A percentile compares a stretch with the other conserved stretches of the same genome.
phyloP scores from a whole-genome alignment of 2,329 filamentous ascomycete genomes.

The Ophiostoma quercus region DNA sequence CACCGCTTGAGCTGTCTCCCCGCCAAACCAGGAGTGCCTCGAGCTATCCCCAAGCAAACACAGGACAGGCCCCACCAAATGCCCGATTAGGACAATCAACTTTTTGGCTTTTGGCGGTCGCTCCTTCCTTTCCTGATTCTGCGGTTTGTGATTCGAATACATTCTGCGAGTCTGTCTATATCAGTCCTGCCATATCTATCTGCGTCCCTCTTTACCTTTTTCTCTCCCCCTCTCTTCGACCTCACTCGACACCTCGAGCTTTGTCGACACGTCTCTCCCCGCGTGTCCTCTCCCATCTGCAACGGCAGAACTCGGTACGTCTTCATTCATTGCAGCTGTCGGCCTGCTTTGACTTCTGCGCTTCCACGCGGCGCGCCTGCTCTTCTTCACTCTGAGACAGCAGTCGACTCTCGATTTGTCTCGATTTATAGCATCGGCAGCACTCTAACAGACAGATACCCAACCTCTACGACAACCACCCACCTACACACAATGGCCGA shows the following conservation, averaged over 20 bases:
- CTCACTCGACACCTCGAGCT: not conserved
- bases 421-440: not conserved
- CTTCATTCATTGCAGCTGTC: not conserved
- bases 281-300: not conserved
- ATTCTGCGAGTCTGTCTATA: not conserved
- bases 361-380: not conserved
- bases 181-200: not conserved
- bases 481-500: slow-evolving; percentile 32
- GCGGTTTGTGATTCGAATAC: not conserved
- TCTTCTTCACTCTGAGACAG: not conserved
- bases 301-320: not conserved
- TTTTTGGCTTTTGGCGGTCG: not conserved
- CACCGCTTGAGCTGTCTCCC: slow-evolving; percentile 5
- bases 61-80: slow-evolving; percentile 7
- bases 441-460: not conserved
- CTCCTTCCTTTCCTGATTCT: slow-evolving; percentile 5
- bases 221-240: not conserved
- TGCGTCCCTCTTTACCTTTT: not conserved
- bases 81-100: slow-evolving; percentile 1
- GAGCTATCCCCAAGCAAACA: slow-evolving; percentile 13
- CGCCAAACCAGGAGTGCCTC: not conserved
- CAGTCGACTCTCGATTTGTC: not conserved
- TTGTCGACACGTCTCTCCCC: not conserved
- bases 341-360: not conserved
- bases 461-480: not conserved